Evolutionary conservation across 257 asterid species (phyloP).

Genomic region (Leonotis leonurus): DNA sequence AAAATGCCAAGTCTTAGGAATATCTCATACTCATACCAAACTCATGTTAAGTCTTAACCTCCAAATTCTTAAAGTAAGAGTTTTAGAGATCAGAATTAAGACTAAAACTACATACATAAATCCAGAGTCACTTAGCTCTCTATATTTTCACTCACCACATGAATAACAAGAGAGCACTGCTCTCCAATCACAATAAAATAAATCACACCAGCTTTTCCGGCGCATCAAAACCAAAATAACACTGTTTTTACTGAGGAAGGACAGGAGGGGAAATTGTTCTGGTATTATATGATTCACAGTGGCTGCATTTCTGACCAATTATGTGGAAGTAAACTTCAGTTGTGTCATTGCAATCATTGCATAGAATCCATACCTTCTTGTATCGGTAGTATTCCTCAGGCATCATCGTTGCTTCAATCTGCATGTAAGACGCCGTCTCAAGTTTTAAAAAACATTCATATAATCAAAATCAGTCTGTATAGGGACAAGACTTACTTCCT

Average conservation of each 20-base stretch:
- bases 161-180: slow-evolving; percentile 9
- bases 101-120: slow-evolving; percentile 16
- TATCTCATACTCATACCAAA: too few relatives aligned
- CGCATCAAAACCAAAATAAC: slow-evolving; percentile 15
- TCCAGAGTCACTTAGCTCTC: slow-evolving; percentile 19
- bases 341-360: slow-evolving; percentile 90
- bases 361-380: slow-evolving; percentile 94
- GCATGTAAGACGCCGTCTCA: slow-evolving; percentile 7
- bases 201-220: slow-evolving; percentile 22
- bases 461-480: neutral
- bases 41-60: too few relatives aligned
- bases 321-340: slow-evolving; percentile 88
- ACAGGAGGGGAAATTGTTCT: slow-evolving; percentile 80
- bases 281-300: slow-evolving; percentile 83
- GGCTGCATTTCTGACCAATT: slow-evolving; percentile 87
- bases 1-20: too few relatives aligned
- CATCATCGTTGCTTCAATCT: slow-evolving; percentile 82
- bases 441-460: neutral
- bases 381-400: slow-evolving; percentile 78
- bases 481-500: slow-evolving; percentile 58
- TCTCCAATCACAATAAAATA: neutral
- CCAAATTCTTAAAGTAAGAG: too few relatives aligned
- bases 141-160: neutral
- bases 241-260: slow-evolving; percentile 49
- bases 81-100: too few relatives aligned